Evolutionary conservation across 2,329 filamentous ascomycete species (phyloP).

Genomic region (Talaromyces islandicus): DNA sequence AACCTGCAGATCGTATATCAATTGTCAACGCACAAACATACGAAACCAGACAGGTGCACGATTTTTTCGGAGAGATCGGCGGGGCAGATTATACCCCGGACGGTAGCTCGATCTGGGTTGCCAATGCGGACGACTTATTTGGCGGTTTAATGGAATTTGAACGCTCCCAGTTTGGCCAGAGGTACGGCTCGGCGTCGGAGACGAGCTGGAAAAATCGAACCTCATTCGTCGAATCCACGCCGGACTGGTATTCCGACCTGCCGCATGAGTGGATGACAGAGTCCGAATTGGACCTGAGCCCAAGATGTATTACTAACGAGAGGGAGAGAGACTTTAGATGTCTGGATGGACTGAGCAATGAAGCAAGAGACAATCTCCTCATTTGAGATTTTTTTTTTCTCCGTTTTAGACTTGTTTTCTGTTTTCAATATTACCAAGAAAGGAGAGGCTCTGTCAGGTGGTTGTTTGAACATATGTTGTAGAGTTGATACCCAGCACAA

Average conservation of each 20-base stretch:
- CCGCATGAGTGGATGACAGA: slow-evolving; percentile 35
- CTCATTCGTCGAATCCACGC: neutral
- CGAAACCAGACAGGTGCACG: slow-evolving; percentile 36
- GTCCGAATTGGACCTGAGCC: slow-evolving; percentile 27
- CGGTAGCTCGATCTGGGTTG: slow-evolving; percentile 37
- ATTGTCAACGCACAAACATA: slow-evolving; percentile 41
- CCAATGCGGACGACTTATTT: slow-evolving; percentile 38
- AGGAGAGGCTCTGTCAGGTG: neutral
- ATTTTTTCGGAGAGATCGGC: slow-evolving; percentile 43
- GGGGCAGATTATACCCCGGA: slow-evolving; percentile 39
- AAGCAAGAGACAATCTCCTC: slow-evolving; percentile 29
- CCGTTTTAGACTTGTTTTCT: neutral
- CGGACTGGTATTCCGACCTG: slow-evolving; percentile 20
- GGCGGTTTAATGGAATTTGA: slow-evolving; percentile 42
- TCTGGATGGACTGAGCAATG: slow-evolving; percentile 26
- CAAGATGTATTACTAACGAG: slow-evolving; percentile 27
- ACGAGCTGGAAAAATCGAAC: neutral
- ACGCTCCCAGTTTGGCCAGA: slow-evolving; percentile 31
- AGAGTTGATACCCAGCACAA: neutral
- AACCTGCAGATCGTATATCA: slow-evolving; percentile 40
- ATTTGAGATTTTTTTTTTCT: slow-evolving; percentile 13
- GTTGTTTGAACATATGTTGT: neutral
- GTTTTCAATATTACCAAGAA: neutral
- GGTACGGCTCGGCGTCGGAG: slow-evolving; percentile 20
- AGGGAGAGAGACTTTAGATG: slow-evolving; percentile 30